Evolutionary conservation across 2,329 filamentous ascomycete genomes (phyloP), one percentile per base, ranked within the genome.

Genomic region (Clarireedia hainanense): DNA sequence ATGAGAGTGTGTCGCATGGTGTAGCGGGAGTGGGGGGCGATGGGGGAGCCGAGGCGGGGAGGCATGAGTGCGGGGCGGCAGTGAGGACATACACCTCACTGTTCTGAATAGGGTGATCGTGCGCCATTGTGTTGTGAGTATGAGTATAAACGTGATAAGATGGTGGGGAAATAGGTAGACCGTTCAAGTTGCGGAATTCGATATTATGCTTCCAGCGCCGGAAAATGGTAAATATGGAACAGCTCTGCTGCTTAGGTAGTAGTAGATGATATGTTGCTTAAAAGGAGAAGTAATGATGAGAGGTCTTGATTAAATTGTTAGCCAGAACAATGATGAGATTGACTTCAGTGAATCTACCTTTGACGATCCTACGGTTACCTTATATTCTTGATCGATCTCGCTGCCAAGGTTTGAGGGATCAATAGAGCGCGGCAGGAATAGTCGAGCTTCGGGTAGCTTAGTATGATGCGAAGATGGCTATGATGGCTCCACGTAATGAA

Each of bases 41-140:
- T 15, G 67, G 66, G 6, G 65, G 67, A 48, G 65, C 63, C 2
- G 63, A 57, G n/a, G 62, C 48, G 4, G 57, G 52, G 14, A 43
- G 45, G 36, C 52, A 59, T 17, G 55, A 20, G 40, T 67, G 63
- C 15, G 49, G 40, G 20, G 61, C 55, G 12, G 61, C 56, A 54
- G 60, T 61, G 46, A 67, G 59, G 63, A 69, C 58, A 59, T 68
- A 69, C 14, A 69, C 68, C 64, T 68, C 68, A 57, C 68, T 69
- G 47, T 68, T 69, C 40, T 67, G 62, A 20, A 69, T 61, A 2
- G 67, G 67, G 30, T 65, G 60, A 49, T 66, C 62, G 47, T 60
- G 54, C n/a, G 59, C 58, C 66, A 67, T 67, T 46, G 43, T 58
- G 52, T 15, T 3, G 23, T n/a, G n/a, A 14, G n/a, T 37, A 17